Base-by-base conservation (phyloP, 306 rosid species). In the Albizia julibrissin region DNA sequence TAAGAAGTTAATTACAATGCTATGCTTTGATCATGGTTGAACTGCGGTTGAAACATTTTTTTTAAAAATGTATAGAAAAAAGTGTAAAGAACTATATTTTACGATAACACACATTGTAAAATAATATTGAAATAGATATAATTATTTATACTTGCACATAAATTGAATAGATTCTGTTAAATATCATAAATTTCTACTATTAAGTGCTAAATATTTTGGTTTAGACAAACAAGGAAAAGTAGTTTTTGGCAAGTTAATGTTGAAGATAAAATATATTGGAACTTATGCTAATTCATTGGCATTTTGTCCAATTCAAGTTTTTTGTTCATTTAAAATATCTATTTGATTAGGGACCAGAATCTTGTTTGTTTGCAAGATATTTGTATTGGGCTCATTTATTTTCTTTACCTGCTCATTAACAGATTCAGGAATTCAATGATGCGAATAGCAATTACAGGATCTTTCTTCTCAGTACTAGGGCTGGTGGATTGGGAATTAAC, bases 401-500 rank as follows among this genome's bases (percentile, higher is more conserved):
- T 61, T 44, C 69, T 76, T 70, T n/a, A 54, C 67, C 8, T 78
- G 5, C 73, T 26, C 69, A 31, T 75, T 78, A 82, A 75, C 92
- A 96, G 99, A 92, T 96, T 72, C 47, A 84, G 64, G 91, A 87
- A 2, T 96, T 96, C 94, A 93, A 92, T 54, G 94, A 93, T 81
- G 61, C 12, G 70, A 80, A 86, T 79, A 93, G 97, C 91, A 64
- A 84, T 37, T 85, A 12, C 85, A 88, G 91, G 87, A 77, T 96
- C 67, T 96, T 96, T 72, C 91, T 96, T 78, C 91, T 93, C 56
- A 93, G 97, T 86, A 96, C 99, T 61, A 88, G 98, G 89, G 98
- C 99, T 73, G 99, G 99, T 84, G 99, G 99, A 73, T 78, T 96
- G 91, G 98, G 98, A 73, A 96, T 96, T 58, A 96, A 96, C 83